phyloP scores from a whole-genome alignment of 331 rosid species.

The Arachis monticola region DNA sequence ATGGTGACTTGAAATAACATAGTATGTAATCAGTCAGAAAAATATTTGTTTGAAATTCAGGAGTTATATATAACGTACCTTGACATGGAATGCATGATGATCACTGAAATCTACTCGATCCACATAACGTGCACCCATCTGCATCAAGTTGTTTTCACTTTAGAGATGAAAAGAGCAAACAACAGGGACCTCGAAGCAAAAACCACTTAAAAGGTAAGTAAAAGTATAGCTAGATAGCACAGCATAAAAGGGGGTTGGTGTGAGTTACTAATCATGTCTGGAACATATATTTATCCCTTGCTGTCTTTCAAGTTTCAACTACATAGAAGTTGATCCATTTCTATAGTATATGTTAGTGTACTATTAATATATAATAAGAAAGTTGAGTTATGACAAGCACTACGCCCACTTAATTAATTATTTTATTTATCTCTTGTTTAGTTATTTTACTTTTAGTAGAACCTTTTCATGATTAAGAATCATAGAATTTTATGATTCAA shows the following conservation, averaged over 20 bases:
- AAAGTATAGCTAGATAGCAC: slow-evolving; percentile 14
- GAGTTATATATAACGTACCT: slow-evolving; percentile 48
- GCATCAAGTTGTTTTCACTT: slow-evolving; percentile 51
- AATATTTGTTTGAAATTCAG: slow-evolving; percentile 17
- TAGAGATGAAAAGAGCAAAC: slow-evolving; percentile 35
- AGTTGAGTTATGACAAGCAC: slow-evolving; percentile 12
- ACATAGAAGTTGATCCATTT: background rate
- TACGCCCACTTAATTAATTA: slow-evolving; percentile 9
- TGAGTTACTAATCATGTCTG: background rate
- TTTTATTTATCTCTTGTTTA: background rate
- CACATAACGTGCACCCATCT: slow-evolving; percentile 72
- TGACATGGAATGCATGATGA: slow-evolving; percentile 67
- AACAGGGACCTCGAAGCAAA: slow-evolving; percentile 20
- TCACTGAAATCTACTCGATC: slow-evolving; percentile 83
- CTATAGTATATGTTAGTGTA: background rate
- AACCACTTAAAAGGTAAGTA: slow-evolving; percentile 1
- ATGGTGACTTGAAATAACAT: slow-evolving; percentile 25
- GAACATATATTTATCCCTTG: slow-evolving; percentile 8
- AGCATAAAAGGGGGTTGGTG: slow-evolving; percentile 8
- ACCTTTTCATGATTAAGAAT: background rate
- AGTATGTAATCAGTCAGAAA: slow-evolving; percentile 18
- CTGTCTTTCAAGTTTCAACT: background rate
- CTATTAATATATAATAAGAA: background rate
- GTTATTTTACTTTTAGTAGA: slow-evolving; percentile 16
- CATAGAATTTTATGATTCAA: background rate